Evolutionary conservation across 352 stramenopile genomes (phyloP), one percentile per base, ranked within the genome.

Genomic region (Pythium grandisporangium): DNA sequence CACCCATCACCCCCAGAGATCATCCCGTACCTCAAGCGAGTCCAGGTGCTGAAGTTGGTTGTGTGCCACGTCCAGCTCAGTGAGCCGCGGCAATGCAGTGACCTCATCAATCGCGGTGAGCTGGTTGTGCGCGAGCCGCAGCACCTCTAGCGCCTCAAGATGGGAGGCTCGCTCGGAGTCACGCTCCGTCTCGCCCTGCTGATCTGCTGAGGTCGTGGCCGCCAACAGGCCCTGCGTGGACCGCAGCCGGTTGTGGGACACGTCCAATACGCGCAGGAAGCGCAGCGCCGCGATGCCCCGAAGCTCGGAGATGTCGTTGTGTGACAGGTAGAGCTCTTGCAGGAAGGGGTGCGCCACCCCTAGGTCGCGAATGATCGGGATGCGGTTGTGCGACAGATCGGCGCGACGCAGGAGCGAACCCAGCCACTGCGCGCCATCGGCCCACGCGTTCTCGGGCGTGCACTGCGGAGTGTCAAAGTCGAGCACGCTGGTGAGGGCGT

Each of bases 381-480:
- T 83, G 11, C 23, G 46, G 35, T 90, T 90, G 23, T 51, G 55
- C 20, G 62, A 59, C 12, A 87, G 48, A 8, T 64, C 61, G 13
- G 70, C 73, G 29, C 62, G 61, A 11, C 70, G 73, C 30, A 90
- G 19, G 37, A 85, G 45, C 19, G 77, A 86, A 0, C 77, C 73
- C 38, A 85, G 74, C 64, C 71, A 83, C 14, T 65, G 47, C 33
- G 42, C 53, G 8, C 76, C 76, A 27, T 62, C 58, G n/a, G 67
- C 59, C 72, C 70, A 89, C 4, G 70, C 72, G 27, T 66, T 64
- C 25, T 48, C 37, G 2, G 40, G 49, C n/a, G 60, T 74, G 37
- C 77, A 90, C 24, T 65, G 59, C 4, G 75, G 70, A 0, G 70
- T 60, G n/a, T 74, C 58, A 41, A 72, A 89, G 40, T 89, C 72